A percentile compares a stretch with the other conserved stretches of the same genome.
These are phyloP conservation scores for Ophiosphaerella korrae DNA, from an alignment of 2,329 filamentous ascomycete species.

Conservation along the genomic window DNA sequence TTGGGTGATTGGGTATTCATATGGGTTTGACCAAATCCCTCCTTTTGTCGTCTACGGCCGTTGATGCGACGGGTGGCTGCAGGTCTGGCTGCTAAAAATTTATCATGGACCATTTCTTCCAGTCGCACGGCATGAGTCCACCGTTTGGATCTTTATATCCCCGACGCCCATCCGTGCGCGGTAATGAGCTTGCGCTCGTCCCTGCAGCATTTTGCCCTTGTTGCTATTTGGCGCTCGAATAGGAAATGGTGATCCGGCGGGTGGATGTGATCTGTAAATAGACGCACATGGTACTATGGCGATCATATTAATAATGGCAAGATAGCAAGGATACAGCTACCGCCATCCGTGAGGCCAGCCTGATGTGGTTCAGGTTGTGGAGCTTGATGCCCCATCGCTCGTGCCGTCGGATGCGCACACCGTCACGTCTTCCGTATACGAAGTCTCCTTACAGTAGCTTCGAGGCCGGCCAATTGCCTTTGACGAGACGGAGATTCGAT, in stretches of 20 bases:
- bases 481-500: too few relatives aligned
- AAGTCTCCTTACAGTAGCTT: too few relatives aligned
- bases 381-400: background rate
- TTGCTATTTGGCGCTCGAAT: background rate
- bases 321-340: conserved; percentile 5
- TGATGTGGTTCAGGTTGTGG: background rate
- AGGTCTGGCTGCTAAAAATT: background rate
- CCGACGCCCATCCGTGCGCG: background rate
- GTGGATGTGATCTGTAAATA: conserved; percentile 5
- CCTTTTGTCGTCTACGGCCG: background rate
- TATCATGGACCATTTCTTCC: background rate
- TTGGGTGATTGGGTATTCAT: conserved; percentile 5
- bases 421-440: background rate
- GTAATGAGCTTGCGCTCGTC: background rate
- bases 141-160: background rate
- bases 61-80: conserved; percentile 7
- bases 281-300: conserved; percentile 12
- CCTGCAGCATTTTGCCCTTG: background rate
- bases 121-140: background rate
- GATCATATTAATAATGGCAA: conserved; percentile 7
- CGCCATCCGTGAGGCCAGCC: background rate
- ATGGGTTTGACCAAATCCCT: background rate
- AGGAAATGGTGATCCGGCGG: background rate
- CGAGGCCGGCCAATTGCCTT: too few relatives aligned
- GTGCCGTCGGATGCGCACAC: conserved; percentile 4